These are phyloP conservation scores for Sodiomyces alkalinus DNA, from an alignment of 2,329 filamentous ascomycete genomes.

Conservation along the genomic window DNA sequence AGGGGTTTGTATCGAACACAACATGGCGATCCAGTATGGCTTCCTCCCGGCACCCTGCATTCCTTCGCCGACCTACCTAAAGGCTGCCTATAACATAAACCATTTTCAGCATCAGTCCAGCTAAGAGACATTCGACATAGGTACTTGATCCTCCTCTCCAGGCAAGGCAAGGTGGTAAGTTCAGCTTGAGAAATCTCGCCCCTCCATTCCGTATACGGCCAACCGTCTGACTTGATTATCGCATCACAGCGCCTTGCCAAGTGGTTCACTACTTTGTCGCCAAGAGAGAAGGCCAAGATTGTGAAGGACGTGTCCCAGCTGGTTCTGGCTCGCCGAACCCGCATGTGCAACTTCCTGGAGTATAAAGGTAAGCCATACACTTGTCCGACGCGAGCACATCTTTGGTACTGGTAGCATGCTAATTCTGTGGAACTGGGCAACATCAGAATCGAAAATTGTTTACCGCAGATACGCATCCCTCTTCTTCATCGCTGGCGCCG, in stretches of 20 bases:
- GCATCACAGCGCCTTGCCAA: conserved; percentile 75
- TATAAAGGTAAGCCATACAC: conserved; percentile 65
- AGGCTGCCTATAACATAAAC: no score
- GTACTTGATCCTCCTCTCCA: conserved; percentile 92
- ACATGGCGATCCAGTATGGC: conserved; percentile 30
- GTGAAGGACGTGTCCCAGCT: conserved; percentile 99
- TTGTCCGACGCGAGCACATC: not conserved
- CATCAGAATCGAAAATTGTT: conserved; percentile 96
- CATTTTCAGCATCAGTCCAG: no score
- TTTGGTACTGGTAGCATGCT: no score
- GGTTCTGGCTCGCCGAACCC: conserved; percentile 84
- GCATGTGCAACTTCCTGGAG: conserved; percentile 99
- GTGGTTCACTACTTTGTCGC: conserved; percentile 97
- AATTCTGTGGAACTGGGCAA: no score
- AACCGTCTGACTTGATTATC: no score
- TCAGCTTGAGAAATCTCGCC: no score
- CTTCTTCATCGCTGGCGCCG: conserved; percentile 97
- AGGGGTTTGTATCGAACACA: no score
- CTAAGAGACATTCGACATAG: conserved; percentile 32
- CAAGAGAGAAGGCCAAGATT: conserved; percentile 98
- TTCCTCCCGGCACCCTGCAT: conserved; percentile 4
- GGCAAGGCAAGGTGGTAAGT: conserved; percentile 97
- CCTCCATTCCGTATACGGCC: no score
- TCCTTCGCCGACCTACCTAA: no score
- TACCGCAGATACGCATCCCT: conserved; percentile 97